These are phyloP conservation scores for Avena insularis DNA, from an alignment of 176 grass and related monocot species.

Conservation along the genomic window DNA sequence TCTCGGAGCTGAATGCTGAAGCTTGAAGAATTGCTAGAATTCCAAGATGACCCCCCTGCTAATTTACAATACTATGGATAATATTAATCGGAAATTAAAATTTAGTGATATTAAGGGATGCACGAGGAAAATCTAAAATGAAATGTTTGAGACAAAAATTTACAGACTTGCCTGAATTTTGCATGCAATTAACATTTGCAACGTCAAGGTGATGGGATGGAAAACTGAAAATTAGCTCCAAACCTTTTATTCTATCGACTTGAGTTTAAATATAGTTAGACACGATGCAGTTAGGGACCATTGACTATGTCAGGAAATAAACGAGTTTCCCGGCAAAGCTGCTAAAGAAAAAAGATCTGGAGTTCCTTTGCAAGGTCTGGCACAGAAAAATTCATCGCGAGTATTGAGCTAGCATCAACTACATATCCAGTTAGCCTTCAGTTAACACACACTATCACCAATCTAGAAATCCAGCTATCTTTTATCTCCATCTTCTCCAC, in stretches of 20 bases:
- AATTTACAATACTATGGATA: conserved; percentile 40
- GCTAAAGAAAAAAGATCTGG: conserved; percentile 83
- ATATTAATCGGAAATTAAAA: conserved; percentile 24
- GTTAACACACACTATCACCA: no score
- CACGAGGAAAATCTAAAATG: background rate
- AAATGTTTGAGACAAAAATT: conserved; percentile 24
- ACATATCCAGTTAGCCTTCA: no score
- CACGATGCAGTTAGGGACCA: background rate
- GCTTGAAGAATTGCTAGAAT: conserved; percentile 97
- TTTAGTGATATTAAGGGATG: conserved; percentile 35
- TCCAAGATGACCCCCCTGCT: conserved; percentile 94
- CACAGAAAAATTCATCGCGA: conserved; percentile 73
- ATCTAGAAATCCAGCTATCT: no score
- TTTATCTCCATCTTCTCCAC: no score
- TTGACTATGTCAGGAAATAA: conserved; percentile 34
- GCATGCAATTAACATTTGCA: conserved; percentile 99
- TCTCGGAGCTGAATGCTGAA: conserved; percentile 81
- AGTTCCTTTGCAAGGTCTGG: conserved; percentile 80
- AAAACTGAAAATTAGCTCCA: conserved; percentile 47
- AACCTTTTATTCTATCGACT: background rate
- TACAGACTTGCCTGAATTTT: conserved; percentile 72
- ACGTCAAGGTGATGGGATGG: conserved; percentile 73
- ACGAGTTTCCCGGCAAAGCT: conserved; percentile 92
- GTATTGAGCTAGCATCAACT: no score
- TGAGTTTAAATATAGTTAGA: conserved; percentile 38